A percentile compares a stretch with the other conserved stretches of the same genome.
phyloP scores from a whole-genome alignment of 192 early-diverging fungal species.

The Coemansia sp. region DNA sequence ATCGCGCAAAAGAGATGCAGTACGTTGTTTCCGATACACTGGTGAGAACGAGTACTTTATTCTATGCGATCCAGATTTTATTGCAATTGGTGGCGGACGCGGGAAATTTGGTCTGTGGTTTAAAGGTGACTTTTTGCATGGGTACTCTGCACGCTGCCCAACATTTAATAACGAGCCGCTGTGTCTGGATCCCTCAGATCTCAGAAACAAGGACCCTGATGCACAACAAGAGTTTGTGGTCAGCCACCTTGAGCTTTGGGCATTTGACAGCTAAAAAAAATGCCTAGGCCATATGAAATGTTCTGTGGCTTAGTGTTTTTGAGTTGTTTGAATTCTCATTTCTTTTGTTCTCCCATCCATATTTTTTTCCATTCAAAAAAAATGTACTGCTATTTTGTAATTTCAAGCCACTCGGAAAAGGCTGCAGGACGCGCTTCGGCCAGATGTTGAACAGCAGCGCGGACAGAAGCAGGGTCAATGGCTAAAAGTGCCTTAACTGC shows the following conservation, averaged over 20 bases:
- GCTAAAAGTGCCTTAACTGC: background rate
- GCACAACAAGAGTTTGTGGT: constrained; percentile 53
- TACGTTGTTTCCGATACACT: constrained; percentile 67
- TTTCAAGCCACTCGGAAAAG: constrained; percentile 3
- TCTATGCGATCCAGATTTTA: constrained; percentile 67
- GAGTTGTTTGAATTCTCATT: background rate
- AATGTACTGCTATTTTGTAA: background rate
- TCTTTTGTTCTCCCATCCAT: background rate
- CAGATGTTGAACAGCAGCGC: background rate
- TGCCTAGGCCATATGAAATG: background rate
- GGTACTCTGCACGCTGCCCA: constrained; percentile 65
- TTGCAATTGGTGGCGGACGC: constrained; percentile 76
- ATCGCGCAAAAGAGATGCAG: constrained; percentile 49
- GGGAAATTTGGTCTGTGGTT: constrained; percentile 78
- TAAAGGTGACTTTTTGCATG: constrained; percentile 66
- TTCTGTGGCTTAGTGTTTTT: background rate
- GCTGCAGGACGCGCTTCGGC: background rate
- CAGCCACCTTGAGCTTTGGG: constrained; percentile 51
- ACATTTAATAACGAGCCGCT: constrained; percentile 76
- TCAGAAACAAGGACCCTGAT: constrained; percentile 30
- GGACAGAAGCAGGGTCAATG: background rate
- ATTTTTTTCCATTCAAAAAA: background rate
- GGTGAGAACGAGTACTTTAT: constrained; percentile 82
- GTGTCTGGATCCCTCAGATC: constrained; percentile 38
- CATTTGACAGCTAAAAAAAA: constrained; percentile 26